Evolutionary conservation across 176 grass and related monocot species (phyloP), one percentile per base, ranked within the genome.

Genomic region (Triticum timopheevii): DNA sequence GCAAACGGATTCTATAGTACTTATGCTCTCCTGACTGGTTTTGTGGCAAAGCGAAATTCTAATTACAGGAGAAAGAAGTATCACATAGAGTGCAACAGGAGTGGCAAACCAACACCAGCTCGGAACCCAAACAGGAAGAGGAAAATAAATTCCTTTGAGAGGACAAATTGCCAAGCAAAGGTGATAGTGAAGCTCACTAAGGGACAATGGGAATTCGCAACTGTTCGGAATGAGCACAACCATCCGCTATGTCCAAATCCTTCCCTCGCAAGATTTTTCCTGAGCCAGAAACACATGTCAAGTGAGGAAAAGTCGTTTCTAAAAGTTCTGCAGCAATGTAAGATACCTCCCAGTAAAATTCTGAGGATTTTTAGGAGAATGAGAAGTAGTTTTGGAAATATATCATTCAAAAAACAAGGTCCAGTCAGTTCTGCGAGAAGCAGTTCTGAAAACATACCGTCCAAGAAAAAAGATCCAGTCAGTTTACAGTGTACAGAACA

Each of bases 311-410:
- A 52, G 27, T 82, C 65, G 0, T 82, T 82, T 82, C 13, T 82
- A 56, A 82, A 68, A 82, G 80, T 82, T 82, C 28, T 82, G 44
- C 44, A 82, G 49, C 65, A 58, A 70, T 58, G 27, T 56, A 82
- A 65, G 64, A 70, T 82, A 82, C 80, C 80, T 82, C 80, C 65
- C 12, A 82, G 25, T n/a, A 82, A 82, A 82, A 40, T 82, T 38
- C 34, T 69, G 80, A 82, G 69, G 45, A 70, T 82, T 58, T 82
- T 71, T 52, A 70, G 13, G 80, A 71, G 66, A 71, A 58, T 82
- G 65, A 82, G 4, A 70, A 23, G 44, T n/a, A 70, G 47, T 82
- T 25, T 38, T 35, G 22, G 13, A 58, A 69, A 56, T 28, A 22
- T 33, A 33, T 45, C 8, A 56, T 77, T 56, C 54, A 58, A 58